Base-by-base conservation (phyloP, 208 protist species). In the Polymyxa betae region DNA sequence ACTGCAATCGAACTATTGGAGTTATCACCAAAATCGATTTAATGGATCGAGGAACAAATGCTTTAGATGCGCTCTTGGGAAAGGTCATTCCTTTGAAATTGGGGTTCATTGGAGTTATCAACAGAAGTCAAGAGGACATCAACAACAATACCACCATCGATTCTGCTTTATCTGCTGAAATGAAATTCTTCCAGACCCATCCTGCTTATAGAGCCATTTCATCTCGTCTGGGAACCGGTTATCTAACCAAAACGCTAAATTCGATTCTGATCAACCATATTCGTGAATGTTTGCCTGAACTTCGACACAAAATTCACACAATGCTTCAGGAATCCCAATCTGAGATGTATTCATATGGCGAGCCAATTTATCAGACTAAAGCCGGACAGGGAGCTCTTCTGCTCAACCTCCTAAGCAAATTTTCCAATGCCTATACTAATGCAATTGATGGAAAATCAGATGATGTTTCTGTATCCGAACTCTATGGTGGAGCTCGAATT, bases 1-100 rank as follows among this genome's bases (percentile, higher is more conserved):
- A 98, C 32, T 94, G 98, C 72, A 45, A 97, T 12, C 95, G 99
- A 60, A 99, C 98, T 0, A 94, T 99, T 32, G 98, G 98, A 77
- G 98, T 99, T 12, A 91, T 99, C 0, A 99, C 98, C 5, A 99
- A 99, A 93, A 88, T 99, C 0, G 98, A 99, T 92, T 92, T 99
- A 20, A 99, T 99, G 98, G 93, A 94, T 88, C 45, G 68, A 72
- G 98, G 99, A 40, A 99, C 98, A 24, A 97, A 99, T 93, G 97
- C 97, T 49, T 91, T 97, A 38, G 98, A 99, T 77, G 94, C 99
- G 20, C 95, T 99, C 38, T 91, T 92, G 0, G 98, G 98, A 43
- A 95, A 96, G 49, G 93, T 98, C 32, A 92, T 99, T 54, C 96
- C 96, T 10, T 95, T 99, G 0, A 94, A 95, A 88, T 95, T 98